Conservation (phyloP, 192 early-diverging fungal species). For the Bifiguratus adelaidae region DNA sequence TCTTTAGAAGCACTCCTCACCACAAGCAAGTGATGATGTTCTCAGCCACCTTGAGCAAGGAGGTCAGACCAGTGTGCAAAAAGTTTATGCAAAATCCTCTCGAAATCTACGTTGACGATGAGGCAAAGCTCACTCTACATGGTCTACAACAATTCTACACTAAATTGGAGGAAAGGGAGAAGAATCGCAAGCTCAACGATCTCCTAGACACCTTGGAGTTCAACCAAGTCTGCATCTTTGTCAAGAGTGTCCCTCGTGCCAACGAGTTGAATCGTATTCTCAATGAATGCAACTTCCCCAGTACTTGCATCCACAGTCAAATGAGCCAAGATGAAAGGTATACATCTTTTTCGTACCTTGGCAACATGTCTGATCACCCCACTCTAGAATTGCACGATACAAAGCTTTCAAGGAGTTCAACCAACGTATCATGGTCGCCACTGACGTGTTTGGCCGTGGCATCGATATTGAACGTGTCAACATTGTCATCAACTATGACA, state of each 20-base stretch:
- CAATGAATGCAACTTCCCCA: slow-evolving; percentile 85
- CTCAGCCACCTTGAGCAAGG: slow-evolving; percentile 89
- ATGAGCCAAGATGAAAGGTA: slow-evolving; percentile 88
- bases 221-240: slow-evolving; percentile 98
- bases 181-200: slow-evolving; percentile 92
- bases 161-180: slow-evolving; percentile 70
- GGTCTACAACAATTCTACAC: slow-evolving; percentile 95
- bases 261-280: slow-evolving; percentile 81
- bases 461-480: slow-evolving; percentile 98
- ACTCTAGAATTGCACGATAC: slow-evolving; percentile 69
- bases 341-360: not conserved
- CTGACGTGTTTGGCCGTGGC: slow-evolving; percentile 96
- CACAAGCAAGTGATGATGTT: slow-evolving; percentile 99
- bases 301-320: slow-evolving; percentile 83
- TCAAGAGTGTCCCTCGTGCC: slow-evolving; percentile 82
- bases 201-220: slow-evolving; percentile 91
- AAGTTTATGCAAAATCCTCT: slow-evolving; percentile 97
- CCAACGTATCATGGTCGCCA: slow-evolving; percentile 93
- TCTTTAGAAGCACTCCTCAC: slow-evolving; percentile 89
- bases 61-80: slow-evolving; percentile 87
- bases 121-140: slow-evolving; percentile 95
- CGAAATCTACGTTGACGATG: slow-evolving; percentile 96
- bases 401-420: slow-evolving; percentile 92
- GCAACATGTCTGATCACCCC: not conserved
- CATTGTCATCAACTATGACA: slow-evolving; percentile 99